Conservation (phyloP, 306 rosid genomes). For the Adenanthera pavonina region DNA sequence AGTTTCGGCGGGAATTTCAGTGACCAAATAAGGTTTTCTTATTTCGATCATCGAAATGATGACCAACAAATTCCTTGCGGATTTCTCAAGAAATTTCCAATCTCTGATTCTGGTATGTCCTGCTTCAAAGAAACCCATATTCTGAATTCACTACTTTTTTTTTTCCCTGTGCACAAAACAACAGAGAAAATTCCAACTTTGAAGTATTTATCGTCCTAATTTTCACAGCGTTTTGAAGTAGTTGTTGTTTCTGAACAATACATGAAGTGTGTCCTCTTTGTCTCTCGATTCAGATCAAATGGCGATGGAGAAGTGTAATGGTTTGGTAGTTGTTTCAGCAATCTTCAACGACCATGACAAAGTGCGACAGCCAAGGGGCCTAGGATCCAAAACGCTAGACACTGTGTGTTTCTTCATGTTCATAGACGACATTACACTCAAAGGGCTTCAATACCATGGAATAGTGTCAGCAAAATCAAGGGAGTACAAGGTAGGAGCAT, state of each 20-base stretch:
- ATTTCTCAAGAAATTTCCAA: slow-evolving; percentile 75
- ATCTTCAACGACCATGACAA: slow-evolving; percentile 94
- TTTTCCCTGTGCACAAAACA: not conserved
- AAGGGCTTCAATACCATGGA: slow-evolving; percentile 60
- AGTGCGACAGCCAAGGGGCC: slow-evolving; percentile 82
- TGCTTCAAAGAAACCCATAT: not conserved
- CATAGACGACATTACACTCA: slow-evolving; percentile 68
- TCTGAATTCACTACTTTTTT: not conserved
- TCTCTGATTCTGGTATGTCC: slow-evolving; percentile 71
- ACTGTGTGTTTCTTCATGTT: slow-evolving; percentile 82
- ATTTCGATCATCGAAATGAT: slow-evolving; percentile 59
- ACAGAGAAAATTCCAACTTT: not conserved
- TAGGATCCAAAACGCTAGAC: slow-evolving; percentile 67
- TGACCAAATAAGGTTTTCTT: slow-evolving; percentile 59
- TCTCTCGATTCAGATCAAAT: slow-evolving; percentile 54
- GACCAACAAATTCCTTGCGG: slow-evolving; percentile 71
- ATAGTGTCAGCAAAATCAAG: slow-evolving; percentile 47
- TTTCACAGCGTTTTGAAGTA: too few species aligned
- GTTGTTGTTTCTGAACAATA: too few species aligned
- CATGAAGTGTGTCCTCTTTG: not conserved
- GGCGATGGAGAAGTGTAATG: slow-evolving; percentile 75
- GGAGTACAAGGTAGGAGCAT: slow-evolving; percentile 65
- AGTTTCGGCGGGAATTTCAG: slow-evolving; percentile 85
- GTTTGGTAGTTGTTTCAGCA: slow-evolving; percentile 88
- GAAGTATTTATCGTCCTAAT: not conserved